phyloP scores from a whole-genome alignment of 2,329 filamentous ascomycete genomes.

The Fusarium phyllophilum region DNA sequence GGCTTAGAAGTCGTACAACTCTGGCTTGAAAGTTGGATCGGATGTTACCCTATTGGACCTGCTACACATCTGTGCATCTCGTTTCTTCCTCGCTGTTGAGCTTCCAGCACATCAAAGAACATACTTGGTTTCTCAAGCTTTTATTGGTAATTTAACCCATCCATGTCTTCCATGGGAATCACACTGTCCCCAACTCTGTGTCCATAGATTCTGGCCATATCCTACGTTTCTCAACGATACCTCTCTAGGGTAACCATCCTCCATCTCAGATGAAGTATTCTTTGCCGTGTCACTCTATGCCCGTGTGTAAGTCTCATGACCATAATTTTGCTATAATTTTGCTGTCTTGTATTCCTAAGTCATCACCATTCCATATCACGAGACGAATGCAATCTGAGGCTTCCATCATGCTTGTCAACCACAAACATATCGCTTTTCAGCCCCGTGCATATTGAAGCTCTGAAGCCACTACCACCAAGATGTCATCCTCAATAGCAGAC shows the following conservation, averaged over 20 bases:
- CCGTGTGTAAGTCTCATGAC: neutral
- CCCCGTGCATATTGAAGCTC: neutral
- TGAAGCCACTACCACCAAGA: neutral
- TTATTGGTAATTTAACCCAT: neutral
- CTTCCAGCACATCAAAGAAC: neutral
- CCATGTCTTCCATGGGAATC: neutral
- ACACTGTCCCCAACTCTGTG: neutral
- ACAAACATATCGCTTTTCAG: constrained; percentile 7
- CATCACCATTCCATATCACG: neutral
- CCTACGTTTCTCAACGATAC: neutral
- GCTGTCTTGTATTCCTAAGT: neutral
- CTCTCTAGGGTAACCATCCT: neutral
- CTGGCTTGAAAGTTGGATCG: neutral
- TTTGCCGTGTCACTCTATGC: neutral
- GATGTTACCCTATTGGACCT: neutral
- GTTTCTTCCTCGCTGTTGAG: neutral
- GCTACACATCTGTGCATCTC: neutral
- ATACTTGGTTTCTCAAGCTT: neutral
- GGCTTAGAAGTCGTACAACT: neutral
- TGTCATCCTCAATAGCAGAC: neutral
- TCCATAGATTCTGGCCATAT: neutral
- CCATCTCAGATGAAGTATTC: neutral
- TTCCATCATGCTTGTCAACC: neutral
- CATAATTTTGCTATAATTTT: neutral
- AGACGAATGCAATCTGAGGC: neutral